Evolutionary conservation across 2,329 filamentous ascomycete genomes (phyloP), one percentile per base, ranked within the genome.

Genomic region (Lojkania enalia): DNA sequence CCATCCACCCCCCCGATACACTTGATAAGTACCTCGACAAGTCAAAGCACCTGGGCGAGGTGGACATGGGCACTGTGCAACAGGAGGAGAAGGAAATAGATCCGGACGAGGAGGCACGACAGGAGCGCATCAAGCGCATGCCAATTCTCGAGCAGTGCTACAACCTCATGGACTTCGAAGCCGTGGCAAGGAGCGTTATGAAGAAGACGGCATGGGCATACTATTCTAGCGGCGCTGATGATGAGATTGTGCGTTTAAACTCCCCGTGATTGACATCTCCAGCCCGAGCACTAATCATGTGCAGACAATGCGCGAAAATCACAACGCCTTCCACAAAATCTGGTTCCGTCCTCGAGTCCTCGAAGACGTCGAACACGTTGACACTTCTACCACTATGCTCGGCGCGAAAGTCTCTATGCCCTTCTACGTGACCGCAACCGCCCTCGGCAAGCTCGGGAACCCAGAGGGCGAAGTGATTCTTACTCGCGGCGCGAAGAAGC

Each of bases 131-230:
- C 30, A 56, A 61, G 60, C 56, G 56, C 33, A 77, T 74, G 61
- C 74, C 76, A 3, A 69, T 74, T 9, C 60, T 78, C 15, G 65
- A 71, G 48, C 66, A 74, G 39, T 69, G 76, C 46, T 70, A 77
- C 54, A 76, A 73, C 53, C 58, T 72, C 11, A 69, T 78, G 58
- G 94, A 99, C 73, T 99, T 99, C 69, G 94, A 99, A 77, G 84
- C 89, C 3, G 92, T 97, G 25, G 94, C 94, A 4, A 84, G 86
- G 60, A 78, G 83, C 29, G 83, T 95, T 44, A 96, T 97, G 92
- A 96, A 95, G 81, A 95, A 88, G 76, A 87, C 86, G 1, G 92
- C 92, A 0, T 99, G 94, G 94, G 94, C 88, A 19, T 99, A 99
- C 75, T 99, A 99, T 71, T 96, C 90, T 1, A 94, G 88, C 64